Percentiles rank a stretch among this genome's conserved stretches.
phyloP scores from a whole-genome alignment of 2,329 filamentous ascomycete species.

The Botrytis hyacinthi region DNA sequence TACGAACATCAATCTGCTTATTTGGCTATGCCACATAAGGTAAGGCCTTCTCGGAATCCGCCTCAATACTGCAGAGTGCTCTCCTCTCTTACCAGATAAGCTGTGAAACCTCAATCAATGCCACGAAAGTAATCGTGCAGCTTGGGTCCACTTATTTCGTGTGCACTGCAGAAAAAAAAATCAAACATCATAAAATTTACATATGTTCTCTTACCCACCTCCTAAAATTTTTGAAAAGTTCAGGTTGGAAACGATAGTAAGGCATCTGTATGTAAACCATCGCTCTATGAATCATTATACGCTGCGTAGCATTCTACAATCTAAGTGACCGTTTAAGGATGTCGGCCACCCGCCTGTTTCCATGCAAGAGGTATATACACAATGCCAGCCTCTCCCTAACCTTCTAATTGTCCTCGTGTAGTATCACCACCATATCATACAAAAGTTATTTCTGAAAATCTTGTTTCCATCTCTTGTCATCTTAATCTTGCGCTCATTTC shows the following conservation, averaged over 20 bases:
- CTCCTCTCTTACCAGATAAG: neutral
- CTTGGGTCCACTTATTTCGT: neutral
- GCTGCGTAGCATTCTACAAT: constrained; percentile 15
- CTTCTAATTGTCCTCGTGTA: neutral
- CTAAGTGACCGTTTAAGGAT: constrained; percentile 11
- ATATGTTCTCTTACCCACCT: neutral
- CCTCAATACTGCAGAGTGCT: neutral
- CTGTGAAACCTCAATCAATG: neutral
- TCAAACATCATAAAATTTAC: neutral
- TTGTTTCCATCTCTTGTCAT: neutral
- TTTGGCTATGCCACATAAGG: neutral
- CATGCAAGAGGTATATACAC: constrained; percentile 7
- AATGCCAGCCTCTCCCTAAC: neutral
- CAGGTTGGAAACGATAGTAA: neutral
- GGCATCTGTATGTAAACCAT: neutral
- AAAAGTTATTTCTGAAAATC: neutral
- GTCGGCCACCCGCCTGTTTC: neutral
- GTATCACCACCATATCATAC: constrained; percentile 5
- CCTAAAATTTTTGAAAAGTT: neutral
- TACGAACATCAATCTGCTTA: neutral
- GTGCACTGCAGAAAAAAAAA: neutral
- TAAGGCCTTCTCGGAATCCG: neutral
- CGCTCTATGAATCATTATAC: neutral
- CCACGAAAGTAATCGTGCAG: neutral
- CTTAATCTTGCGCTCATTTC: constrained; percentile 18